Evolutionary conservation across 371 early-diverging fungal species (phyloP), one percentile per base, ranked within the genome.

Genomic region (Cokeromyces recurvatus): DNA sequence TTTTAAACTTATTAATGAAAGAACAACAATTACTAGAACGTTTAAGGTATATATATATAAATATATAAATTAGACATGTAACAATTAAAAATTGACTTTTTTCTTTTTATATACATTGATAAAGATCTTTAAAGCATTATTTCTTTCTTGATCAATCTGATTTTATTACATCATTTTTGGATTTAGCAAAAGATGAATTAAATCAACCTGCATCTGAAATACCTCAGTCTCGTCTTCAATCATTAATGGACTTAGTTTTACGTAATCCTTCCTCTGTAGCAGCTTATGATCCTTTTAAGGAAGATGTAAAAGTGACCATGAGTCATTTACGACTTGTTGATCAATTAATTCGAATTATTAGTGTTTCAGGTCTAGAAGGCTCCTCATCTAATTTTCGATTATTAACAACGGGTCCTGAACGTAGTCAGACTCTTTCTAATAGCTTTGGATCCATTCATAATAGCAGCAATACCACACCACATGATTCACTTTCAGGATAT

Each of bases 71-170:
- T 11, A 44, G 19, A 20, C 40, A 42, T 20, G 17, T 14, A n/a
- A 19, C 20, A 4, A n/a, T 47, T 19, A n/a, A 9, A 29, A 29
- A 8, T 11, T 29, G 29, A 8, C 0, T 19, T 31, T n/a, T 11
- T 15, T 23, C 5, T 43, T 16, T 46, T 37, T 39, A 4, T 17
- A 43, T 3, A 22, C 14, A 7, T 8, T 8, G 11, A 14, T n/a
- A 9, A 54, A 90, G 91, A 23, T 94, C 94, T 2, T 64, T 94
- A 23, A 97, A 97, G 64, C 89, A 85, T 25, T 95, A 91, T 64
- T 87, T 94, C 48, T 78, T 97, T 41, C 74, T 95, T 44, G 94
- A 94, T 54, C 91, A 89, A 57, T 86, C 93, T 3, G 98, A 96
- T 57, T 97, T 88, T 54, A 60, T 97, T 36, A 90, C 89, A 0